phyloP scores from a whole-genome alignment of 2,329 filamentous ascomycete species.

The Penicillium sp. region DNA sequence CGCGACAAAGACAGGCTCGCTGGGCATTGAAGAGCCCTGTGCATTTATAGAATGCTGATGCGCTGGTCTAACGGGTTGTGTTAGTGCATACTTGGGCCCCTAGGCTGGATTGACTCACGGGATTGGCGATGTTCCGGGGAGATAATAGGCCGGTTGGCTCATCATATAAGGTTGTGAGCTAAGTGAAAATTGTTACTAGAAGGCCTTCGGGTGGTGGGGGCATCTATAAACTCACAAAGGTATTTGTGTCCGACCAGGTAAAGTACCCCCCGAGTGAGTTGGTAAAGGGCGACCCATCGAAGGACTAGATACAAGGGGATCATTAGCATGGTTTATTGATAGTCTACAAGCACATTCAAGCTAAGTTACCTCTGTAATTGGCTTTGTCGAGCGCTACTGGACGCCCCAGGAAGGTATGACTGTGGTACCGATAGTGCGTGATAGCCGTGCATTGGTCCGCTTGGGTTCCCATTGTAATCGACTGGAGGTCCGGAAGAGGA shows the following conservation, averaged over 20 bases:
- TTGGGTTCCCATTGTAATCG: constrained; percentile 24
- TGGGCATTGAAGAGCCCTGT: constrained; percentile 22
- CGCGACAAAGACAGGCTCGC: constrained; percentile 27
- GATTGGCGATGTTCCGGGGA: constrained; percentile 27
- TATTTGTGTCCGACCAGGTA: constrained; percentile 17
- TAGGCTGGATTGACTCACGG: constrained; percentile 23
- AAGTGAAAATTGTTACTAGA: constrained; percentile 6
- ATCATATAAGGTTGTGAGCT: constrained; percentile 34
- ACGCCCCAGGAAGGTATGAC: constrained; percentile 11
- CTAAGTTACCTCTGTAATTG: constrained; percentile 15
- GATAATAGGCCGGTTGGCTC: constrained; percentile 33
- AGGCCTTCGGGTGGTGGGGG: not conserved
- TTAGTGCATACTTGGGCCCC: constrained; percentile 9
- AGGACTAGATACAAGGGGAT: constrained; percentile 8
- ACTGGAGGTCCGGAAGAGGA: constrained; percentile 22
- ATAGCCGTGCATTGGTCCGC: constrained; percentile 16
- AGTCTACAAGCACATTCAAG: not conserved
- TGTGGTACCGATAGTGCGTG: constrained; percentile 9
- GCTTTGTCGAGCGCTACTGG: constrained; percentile 11
- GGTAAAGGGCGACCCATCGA: constrained; percentile 14
- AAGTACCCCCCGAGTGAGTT: constrained; percentile 7
- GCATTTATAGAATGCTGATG: constrained; percentile 26
- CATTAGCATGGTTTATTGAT: not conserved
- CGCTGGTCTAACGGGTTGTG: constrained; percentile 14
- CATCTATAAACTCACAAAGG: constrained; percentile 13